phyloP scores from a whole-genome alignment of 208 protist species.

The Novymonas esmeraldas region DNA sequence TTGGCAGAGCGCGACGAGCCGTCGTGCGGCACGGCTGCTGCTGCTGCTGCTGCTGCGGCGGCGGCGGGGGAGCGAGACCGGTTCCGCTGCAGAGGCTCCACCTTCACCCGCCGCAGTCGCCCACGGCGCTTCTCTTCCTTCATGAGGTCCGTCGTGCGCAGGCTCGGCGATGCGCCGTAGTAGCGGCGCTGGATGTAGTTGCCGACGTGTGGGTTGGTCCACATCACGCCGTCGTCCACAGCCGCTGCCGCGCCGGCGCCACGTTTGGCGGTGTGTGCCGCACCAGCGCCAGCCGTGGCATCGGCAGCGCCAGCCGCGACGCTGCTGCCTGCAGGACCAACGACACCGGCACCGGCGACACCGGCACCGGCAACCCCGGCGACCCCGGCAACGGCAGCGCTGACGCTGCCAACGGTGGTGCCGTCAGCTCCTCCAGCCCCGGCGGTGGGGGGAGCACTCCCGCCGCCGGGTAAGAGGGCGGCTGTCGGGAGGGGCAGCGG shows the following conservation, averaged over 20 bases:
- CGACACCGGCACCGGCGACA: background rate
- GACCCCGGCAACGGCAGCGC: background rate
- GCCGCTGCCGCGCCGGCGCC: background rate
- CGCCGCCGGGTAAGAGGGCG: no score
- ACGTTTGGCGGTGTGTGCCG: background rate
- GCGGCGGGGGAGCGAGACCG: constrained; percentile 15
- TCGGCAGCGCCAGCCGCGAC: no score
- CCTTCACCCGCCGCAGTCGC: constrained; percentile 58
- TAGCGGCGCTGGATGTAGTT: constrained; percentile 90
- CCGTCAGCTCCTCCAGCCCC: background rate
- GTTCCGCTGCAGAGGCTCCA: constrained; percentile 43
- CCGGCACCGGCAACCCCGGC: background rate
- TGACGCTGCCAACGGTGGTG: background rate
- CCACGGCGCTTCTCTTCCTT: constrained; percentile 36
- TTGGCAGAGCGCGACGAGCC: constrained; percentile 6
- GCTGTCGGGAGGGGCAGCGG: no score
- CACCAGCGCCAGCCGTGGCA: background rate
- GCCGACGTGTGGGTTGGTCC: constrained; percentile 87
- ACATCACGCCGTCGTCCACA: constrained; percentile 35
- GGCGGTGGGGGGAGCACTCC: background rate
- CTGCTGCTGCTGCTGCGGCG: no score
- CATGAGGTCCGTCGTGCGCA: constrained; percentile 74
- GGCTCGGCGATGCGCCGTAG: constrained; percentile 82
- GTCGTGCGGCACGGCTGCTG: no score
- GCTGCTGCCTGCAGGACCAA: background rate